Evolutionary conservation across 305 asterid species (phyloP).

Genomic region (Rubia tinctorum): DNA sequence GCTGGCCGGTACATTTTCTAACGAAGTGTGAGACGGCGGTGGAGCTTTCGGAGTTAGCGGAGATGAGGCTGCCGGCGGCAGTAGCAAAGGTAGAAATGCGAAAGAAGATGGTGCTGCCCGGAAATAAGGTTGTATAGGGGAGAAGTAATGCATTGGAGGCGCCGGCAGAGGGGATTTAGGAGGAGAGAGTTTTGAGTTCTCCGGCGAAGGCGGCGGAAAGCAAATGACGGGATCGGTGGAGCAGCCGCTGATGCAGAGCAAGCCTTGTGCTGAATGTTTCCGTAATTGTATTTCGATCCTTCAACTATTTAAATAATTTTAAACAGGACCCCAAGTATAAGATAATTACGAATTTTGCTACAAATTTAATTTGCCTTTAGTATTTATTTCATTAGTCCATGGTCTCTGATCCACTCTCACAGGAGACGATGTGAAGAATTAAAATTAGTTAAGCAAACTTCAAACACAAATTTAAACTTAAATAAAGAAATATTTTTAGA

Average conservation of each 20-base stretch:
- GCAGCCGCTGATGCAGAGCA: constrained; percentile 60
- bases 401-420: too few relatives aligned
- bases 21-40: constrained; percentile 32
- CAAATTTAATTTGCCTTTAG: too few relatives aligned
- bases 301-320: too few relatives aligned
- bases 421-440: too few relatives aligned
- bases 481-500: too few relatives aligned
- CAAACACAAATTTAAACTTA: too few relatives aligned
- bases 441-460: too few relatives aligned
- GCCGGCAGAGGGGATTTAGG: constrained; percentile 35
- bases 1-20: too few relatives aligned
- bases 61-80: constrained; percentile 4
- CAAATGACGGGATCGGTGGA: constrained; percentile 61
- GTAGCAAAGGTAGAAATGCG: background rate
- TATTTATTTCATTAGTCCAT: too few relatives aligned
- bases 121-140: constrained; percentile 32
- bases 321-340: too few relatives aligned
- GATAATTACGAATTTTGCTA: too few relatives aligned
- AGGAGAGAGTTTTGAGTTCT: constrained; percentile 25
- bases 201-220: constrained; percentile 46
- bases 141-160: constrained; percentile 25
- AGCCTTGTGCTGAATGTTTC: constrained; percentile 28
- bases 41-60: constrained; percentile 20
- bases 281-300: too few relatives aligned
- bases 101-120: constrained; percentile 17